A percentile compares a stretch with the other conserved stretches of the same genome.
These are phyloP conservation scores for Stereocaulon alpinum DNA, from an alignment of 495 filamentous ascomycete species.

Conservation along the genomic window DNA sequence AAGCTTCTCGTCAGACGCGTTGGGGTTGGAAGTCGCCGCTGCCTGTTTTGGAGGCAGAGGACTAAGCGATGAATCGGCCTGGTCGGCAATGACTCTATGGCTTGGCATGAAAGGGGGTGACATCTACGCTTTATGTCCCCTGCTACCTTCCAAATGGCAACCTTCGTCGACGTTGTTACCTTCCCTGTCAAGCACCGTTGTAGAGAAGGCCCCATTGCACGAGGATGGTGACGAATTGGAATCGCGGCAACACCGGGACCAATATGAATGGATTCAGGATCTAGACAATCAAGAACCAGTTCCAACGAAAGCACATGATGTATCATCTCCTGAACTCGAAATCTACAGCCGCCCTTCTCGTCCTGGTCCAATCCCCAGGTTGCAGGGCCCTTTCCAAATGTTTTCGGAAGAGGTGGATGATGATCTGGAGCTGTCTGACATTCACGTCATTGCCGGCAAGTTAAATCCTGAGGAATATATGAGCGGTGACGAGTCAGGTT, in stretches of 20 bases:
- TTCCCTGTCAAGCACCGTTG: constrained; percentile 62
- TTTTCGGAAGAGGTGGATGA: constrained; percentile 48
- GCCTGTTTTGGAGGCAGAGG: constrained; percentile 70
- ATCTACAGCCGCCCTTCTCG: constrained; percentile 58
- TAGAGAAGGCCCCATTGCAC: constrained; percentile 50
- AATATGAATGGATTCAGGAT: constrained; percentile 73
- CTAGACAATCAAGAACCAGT: constrained; percentile 68
- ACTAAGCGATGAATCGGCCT: constrained; percentile 55
- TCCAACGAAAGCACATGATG: constrained; percentile 25
- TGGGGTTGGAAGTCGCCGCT: constrained; percentile 81
- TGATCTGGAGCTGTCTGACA: constrained; percentile 51
- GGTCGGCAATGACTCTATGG: constrained; percentile 89
- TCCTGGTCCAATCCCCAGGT: constrained; percentile 62
- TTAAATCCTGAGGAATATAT: constrained; percentile 42
- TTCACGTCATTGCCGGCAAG: constrained; percentile 45
- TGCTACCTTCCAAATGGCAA: constrained; percentile 73
- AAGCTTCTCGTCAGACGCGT: constrained; percentile 70
- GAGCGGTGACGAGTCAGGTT: constrained; percentile 40
- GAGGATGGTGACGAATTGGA: constrained; percentile 48
- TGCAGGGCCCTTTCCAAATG: constrained; percentile 79
- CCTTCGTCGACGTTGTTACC: constrained; percentile 65
- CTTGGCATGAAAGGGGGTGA: constrained; percentile 80
- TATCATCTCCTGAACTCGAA: constrained; percentile 46
- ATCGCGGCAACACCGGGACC: constrained; percentile 53
- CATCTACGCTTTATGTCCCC: constrained; percentile 81